Conservation (phyloP, 2,329 filamentous ascomycete species). For the Aureobasidium pullulans region DNA sequence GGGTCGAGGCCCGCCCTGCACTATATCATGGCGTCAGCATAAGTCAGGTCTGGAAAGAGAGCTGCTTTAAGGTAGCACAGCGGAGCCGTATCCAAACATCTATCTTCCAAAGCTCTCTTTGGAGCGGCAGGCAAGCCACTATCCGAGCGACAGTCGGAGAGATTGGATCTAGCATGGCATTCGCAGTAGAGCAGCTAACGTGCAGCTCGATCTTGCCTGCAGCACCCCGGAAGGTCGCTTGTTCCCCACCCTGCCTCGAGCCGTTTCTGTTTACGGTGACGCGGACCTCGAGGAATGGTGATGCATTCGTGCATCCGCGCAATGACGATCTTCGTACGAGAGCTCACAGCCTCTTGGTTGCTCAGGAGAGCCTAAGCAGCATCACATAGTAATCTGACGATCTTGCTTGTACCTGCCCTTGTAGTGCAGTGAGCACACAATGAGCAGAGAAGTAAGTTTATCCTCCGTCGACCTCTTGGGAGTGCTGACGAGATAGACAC, state of each 20-base stretch:
- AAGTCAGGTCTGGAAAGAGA: background rate
- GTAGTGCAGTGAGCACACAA: background rate
- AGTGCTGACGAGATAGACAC: conserved; percentile 4
- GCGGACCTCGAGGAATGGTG: conserved; percentile 1
- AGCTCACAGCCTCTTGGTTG: background rate
- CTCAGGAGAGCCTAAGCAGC: background rate
- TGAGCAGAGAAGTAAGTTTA: background rate
- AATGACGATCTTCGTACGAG: conserved; percentile 1
- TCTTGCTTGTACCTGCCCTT: background rate
- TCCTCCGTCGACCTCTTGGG: background rate
- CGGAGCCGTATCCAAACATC: conserved; percentile 9
- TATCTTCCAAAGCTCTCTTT: background rate
- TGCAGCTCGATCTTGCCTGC: conserved; percentile 11
- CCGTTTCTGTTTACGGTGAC: background rate
- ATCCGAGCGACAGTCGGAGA: conserved; percentile 6
- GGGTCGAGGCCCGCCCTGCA: conserved; percentile 1
- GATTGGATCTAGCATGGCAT: conserved; percentile 13
- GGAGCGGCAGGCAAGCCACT: background rate
- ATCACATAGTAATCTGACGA: background rate
- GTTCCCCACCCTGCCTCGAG: background rate
- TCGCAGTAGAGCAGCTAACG: conserved; percentile 3
- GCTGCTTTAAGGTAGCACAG: conserved; percentile 3
- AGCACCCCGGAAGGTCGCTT: background rate
- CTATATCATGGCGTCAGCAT: conserved; percentile 11
- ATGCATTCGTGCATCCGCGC: background rate